These are phyloP conservation scores for Antrodiella citrinella DNA, from an alignment of 768 basidiomycete genomes.

Conservation along the genomic window DNA sequence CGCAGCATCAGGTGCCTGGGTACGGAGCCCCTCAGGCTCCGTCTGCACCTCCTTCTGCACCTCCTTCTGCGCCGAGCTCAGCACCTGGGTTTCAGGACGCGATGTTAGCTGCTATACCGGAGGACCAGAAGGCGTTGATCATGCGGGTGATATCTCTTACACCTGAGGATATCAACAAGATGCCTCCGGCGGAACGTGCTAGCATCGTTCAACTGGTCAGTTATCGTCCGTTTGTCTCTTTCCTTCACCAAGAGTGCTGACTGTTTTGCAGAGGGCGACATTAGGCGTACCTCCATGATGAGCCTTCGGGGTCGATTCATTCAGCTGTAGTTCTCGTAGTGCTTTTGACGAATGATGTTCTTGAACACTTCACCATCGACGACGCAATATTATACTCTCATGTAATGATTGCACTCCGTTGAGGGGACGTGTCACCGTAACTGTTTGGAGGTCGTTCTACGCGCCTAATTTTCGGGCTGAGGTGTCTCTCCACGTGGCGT, in stretches of 20 bases:
- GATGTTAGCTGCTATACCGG: constrained; percentile 52
- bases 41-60: constrained; percentile 18
- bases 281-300: constrained; percentile 12
- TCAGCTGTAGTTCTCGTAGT: too few relatives aligned
- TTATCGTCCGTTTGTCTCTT: constrained; percentile 12
- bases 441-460: too few relatives aligned
- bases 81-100: constrained; percentile 36
- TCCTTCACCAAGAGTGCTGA: background rate
- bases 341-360: too few relatives aligned
- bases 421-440: too few relatives aligned
- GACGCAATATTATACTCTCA: too few relatives aligned
- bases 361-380: too few relatives aligned
- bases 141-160: constrained; percentile 77
- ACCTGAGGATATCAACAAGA: constrained; percentile 69
- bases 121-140: constrained; percentile 70
- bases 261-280: constrained; percentile 10
- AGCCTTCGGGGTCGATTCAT: background rate
- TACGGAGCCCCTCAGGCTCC: constrained; percentile 34
- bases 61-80: constrained; percentile 1
- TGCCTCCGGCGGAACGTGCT: constrained; percentile 66
- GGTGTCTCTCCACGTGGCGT: too few relatives aligned
- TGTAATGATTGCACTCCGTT: too few relatives aligned
- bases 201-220: constrained; percentile 80
- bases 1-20: constrained; percentile 2
- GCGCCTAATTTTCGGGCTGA: too few relatives aligned